Base-by-base conservation (phyloP, 2,329 filamentous ascomycete genomes). In the Phaeoacremonium minimum region DNA sequence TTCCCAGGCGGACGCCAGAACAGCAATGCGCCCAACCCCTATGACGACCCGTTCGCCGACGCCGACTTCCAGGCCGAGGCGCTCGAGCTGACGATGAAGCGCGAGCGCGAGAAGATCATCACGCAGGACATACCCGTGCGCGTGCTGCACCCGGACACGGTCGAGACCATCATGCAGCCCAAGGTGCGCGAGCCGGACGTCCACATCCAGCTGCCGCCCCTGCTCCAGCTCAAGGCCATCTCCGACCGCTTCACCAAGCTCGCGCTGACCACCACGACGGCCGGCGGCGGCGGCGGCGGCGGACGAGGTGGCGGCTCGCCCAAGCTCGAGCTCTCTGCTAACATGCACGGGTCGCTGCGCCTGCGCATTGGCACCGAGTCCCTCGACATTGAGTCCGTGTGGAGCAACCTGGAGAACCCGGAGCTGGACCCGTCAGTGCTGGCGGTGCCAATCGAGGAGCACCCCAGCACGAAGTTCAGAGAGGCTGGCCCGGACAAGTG, bases 101-200 rank as follows among this genome's bases (percentile, higher is more conserved):
- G 84, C 38, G 87, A 91, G 52, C 83, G 88, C 49, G 90, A 96
- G 58, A 95, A 93, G 44, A 75, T 94, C 49, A 85, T 98, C 52
- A 95, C 89, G 1, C 93, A 98, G 56, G 89, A 97, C 61, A 85
- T 98, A 28, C 93, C 93, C n/a, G 85, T 97, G 30, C 83, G 90
- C 14, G 89, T 98, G 2, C 75, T 98, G 8, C 81, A 87, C 40
- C 82, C 87, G 3, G 79, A 85, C 35, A 84, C 80, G 0, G 88
- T 97, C n/a, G 86, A 93, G 52, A 85, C 82, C n/a, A 81, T 97
- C 44, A 88, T 95, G 66, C 91, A 98, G 64, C 93, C 93, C 12
- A 81, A 83, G 42, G 88, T 90, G 41, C 83, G 87, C 41, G 89
- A 95, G 50, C 88, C 91, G 28, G 93, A 97, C 52, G 90, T 96